phyloP scores from a whole-genome alignment of 2,329 filamentous ascomycete genomes.

The Bipolaris cookei region DNA sequence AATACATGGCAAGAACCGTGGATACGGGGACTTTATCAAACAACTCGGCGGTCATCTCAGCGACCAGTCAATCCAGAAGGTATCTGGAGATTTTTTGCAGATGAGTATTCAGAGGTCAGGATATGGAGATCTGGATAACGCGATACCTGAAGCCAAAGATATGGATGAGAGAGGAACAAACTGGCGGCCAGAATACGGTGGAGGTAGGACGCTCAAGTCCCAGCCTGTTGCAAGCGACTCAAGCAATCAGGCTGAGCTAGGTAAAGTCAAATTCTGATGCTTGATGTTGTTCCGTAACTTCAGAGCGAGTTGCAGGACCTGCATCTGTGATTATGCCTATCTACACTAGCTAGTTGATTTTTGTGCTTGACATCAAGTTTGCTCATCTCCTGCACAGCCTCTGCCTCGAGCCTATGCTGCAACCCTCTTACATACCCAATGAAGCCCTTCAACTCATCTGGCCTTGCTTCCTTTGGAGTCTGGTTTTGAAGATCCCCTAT shows the following conservation, averaged over 20 bases:
- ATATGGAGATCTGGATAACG: background rate
- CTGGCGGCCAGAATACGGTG: background rate
- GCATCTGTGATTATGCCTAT: background rate
- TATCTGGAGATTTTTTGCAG: conserved; percentile 1
- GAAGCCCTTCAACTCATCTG: background rate
- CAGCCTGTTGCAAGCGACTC: background rate
- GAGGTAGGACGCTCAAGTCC: background rate
- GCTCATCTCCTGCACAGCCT: background rate
- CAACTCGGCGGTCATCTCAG: background rate
- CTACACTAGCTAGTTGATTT: background rate
- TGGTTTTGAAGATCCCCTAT: background rate
- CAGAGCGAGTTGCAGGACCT: background rate
- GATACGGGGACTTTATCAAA: background rate
- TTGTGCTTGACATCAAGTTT: background rate
- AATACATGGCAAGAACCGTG: conserved; percentile 1
- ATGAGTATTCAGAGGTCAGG: background rate
- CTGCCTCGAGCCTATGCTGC: background rate
- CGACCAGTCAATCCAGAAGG: background rate
- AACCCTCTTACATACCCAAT: background rate
- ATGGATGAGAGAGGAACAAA: background rate
- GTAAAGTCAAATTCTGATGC: background rate
- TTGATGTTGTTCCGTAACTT: background rate
- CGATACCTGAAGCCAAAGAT: background rate
- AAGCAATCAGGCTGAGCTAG: background rate
- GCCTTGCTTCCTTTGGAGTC: background rate